Evolutionary conservation across 179 eudicot genomes (phyloP).

Genomic region (Silene vulgaris): DNA sequence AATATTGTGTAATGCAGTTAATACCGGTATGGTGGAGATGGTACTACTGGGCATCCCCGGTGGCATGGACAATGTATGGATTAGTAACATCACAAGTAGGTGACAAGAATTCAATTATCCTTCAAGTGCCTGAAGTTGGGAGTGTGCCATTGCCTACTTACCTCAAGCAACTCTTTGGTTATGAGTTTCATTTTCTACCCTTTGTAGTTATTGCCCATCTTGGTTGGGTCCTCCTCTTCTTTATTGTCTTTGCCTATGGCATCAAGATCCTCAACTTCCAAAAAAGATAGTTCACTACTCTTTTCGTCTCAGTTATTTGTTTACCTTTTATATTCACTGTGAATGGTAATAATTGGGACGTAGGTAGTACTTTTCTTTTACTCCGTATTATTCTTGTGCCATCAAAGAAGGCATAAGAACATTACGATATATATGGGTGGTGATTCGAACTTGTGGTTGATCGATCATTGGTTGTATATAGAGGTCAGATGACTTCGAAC

Average conservation of each 20-base stretch:
- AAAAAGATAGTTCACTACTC: constrained; percentile 33
- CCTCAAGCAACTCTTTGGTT: constrained; percentile 37
- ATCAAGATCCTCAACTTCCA: constrained; percentile 62
- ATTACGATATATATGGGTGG: too few species aligned
- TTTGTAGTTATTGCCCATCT: constrained; percentile 52
- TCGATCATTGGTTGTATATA: too few species aligned
- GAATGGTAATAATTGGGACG: too few species aligned
- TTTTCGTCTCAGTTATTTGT: too few species aligned
- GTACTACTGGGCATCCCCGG: constrained; percentile 85
- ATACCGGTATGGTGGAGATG: constrained; percentile 98
- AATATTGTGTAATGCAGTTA: constrained; percentile 38
- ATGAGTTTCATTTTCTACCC: constrained; percentile 43
- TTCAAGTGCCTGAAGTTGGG: constrained; percentile 40
- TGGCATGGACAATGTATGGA: constrained; percentile 80
- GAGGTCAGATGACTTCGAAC: too few species aligned
- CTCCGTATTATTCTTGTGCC: too few species aligned
- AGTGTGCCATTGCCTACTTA: constrained; percentile 30
- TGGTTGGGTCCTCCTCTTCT: constrained; percentile 50
- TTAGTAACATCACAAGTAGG: constrained; percentile 71
- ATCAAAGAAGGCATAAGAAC: too few species aligned
- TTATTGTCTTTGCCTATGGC: constrained; percentile 50
- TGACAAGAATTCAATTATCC: constrained; percentile 27
- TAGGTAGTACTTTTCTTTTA: too few species aligned
- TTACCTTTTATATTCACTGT: too few species aligned
- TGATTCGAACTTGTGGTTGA: too few species aligned